Evolutionary conservation across 495 filamentous ascomycete species (phyloP).

Genomic region (Melanomma pulvis-pyrius): DNA sequence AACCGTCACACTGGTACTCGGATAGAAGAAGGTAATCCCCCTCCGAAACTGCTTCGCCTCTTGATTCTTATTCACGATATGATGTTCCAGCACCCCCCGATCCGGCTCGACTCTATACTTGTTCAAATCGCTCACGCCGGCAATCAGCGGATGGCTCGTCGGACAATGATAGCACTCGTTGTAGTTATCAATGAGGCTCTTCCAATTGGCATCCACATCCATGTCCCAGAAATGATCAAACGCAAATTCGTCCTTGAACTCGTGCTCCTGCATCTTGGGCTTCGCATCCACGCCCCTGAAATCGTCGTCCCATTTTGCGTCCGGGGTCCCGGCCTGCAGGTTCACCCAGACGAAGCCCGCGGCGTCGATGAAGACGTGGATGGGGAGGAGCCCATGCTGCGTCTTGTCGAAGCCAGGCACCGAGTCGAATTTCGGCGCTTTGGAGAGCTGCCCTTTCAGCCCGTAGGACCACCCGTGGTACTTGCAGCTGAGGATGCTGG

Average conservation of each 20-base stretch:
- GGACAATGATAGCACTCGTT: slow-evolving; percentile 59
- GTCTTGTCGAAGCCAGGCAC: slow-evolving; percentile 58
- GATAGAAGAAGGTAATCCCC: slow-evolving; percentile 51
- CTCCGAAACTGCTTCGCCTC: slow-evolving; percentile 41
- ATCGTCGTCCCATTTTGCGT: not conserved
- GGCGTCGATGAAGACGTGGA: not conserved
- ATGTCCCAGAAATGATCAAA: slow-evolving; percentile 56
- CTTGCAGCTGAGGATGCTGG: slow-evolving; percentile 58
- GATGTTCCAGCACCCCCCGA: slow-evolving; percentile 44
- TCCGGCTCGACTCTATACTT: slow-evolving; percentile 50
- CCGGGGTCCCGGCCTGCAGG: not conserved
- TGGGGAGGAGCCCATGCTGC: slow-evolving; percentile 49
- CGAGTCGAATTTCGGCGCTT: slow-evolving; percentile 60
- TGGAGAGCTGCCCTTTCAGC: slow-evolving; percentile 57
- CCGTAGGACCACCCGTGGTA: slow-evolving; percentile 70
- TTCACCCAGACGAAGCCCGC: not conserved
- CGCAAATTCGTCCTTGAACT: slow-evolving; percentile 51
- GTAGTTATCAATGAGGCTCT: slow-evolving; percentile 55
- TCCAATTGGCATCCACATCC: slow-evolving; percentile 56
- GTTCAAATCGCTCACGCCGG: slow-evolving; percentile 49
- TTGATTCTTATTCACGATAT: slow-evolving; percentile 42
- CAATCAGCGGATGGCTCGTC: slow-evolving; percentile 54
- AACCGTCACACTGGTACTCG: slow-evolving; percentile 51
- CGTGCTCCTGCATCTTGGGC: slow-evolving; percentile 22
- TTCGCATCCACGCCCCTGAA: not conserved